Evolutionary conservation across 257 asterid genomes (phyloP), one percentile per base, ranked within the genome.

Genomic region (Leonotis leonurus): DNA sequence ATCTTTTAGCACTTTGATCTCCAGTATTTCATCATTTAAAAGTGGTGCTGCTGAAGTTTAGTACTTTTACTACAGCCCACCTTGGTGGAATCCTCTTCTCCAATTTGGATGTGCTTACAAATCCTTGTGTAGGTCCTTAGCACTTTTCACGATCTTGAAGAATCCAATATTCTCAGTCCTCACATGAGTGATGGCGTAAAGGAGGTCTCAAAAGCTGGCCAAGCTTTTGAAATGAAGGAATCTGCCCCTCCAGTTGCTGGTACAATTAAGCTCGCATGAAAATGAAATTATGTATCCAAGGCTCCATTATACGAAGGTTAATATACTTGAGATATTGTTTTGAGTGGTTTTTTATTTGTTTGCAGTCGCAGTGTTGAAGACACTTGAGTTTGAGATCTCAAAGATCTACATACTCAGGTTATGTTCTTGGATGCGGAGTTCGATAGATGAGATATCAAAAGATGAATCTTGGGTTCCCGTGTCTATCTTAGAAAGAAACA

Each of bases 371-470:
- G 85, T 80, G 65, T 66, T 92, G 82, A 82, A 87, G 73, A 56
- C 77, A 25, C 96, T 92, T 68, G 97, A 85, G 73, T 85, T 81
- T 55, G 94, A 89, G 81, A 73, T 87, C 72, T 86, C 96, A 46
- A 92, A 83, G 71, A 72, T 89, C 70, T 86, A 86, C 72, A 80
- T 86, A 76, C 65, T 79, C 67, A 85, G 97, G 86, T 87, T 92
- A 33, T 86, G 99, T 81, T 85, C 97, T 27, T 92, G 97, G 99
- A 92, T 92, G 96, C 88, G 94, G 40, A 70, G 84, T 64, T 81
- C 95, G 59, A 77, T 90, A 45, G 95, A 89, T 62, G 95, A 87
- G 79, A 80, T 92, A 77, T 78, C 94, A n/a, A 87, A 80, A 69
- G 89, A 83, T 58, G 99, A 92, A 73, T 68, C 96, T 46, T 92